Conservation (phyloP, 2,329 filamentous ascomycete species). For the Diaporthe citriasiana region DNA sequence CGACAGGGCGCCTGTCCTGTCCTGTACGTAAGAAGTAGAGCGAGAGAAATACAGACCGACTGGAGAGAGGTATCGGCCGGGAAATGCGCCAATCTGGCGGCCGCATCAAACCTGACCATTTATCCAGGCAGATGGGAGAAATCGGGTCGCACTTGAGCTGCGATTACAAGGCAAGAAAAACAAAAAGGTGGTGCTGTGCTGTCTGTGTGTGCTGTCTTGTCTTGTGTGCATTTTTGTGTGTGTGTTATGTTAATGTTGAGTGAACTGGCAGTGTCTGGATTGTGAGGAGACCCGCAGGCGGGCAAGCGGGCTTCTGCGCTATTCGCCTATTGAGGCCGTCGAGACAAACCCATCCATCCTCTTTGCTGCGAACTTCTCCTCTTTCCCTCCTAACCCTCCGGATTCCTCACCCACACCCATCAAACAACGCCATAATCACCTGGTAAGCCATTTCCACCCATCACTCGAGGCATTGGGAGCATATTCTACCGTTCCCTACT, state of each 20-base stretch:
- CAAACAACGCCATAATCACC: constrained; percentile 46
- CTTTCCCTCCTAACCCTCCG: constrained; percentile 49
- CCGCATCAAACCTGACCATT: constrained; percentile 6
- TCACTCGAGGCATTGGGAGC: constrained; percentile 32
- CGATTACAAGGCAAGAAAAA: constrained; percentile 4
- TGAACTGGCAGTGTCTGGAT: constrained; percentile 39
- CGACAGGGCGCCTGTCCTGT: not conserved
- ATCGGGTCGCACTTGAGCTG: constrained; percentile 10
- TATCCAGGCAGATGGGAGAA: not conserved
- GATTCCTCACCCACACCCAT: constrained; percentile 49
- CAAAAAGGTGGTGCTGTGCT: constrained; percentile 10
- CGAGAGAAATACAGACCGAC: constrained; percentile 14
- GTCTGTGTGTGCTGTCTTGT: not conserved
- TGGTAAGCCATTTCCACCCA: constrained; percentile 47
- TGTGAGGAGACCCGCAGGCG: constrained; percentile 42
- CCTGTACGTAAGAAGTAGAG: constrained; percentile 13
- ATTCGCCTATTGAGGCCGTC: constrained; percentile 43
- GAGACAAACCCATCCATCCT: constrained; percentile 47
- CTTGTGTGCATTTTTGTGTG: constrained; percentile 12
- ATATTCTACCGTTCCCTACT: constrained; percentile 33
- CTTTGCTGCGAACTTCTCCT: constrained; percentile 51
- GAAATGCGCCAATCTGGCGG: constrained; percentile 31
- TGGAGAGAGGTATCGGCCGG: constrained; percentile 5
- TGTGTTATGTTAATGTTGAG: constrained; percentile 32
- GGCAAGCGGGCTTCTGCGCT: constrained; percentile 45